Conservation (phyloP, 768 basidiomycete genomes). For the Mycena metata region DNA sequence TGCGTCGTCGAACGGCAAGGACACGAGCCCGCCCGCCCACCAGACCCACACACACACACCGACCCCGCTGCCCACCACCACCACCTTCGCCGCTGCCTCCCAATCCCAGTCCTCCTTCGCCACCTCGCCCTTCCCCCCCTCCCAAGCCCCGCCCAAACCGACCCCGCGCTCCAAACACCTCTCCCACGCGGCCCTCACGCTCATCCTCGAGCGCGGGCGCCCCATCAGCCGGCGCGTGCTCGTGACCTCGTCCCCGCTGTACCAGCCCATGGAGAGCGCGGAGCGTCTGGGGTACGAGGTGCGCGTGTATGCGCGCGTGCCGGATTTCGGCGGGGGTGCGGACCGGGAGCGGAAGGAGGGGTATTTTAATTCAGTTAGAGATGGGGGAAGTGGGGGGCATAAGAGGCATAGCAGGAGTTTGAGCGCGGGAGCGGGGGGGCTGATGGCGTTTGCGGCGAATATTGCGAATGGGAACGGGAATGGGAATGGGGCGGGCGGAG, state of each 20-base stretch:
- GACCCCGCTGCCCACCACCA: constrained; percentile 29
- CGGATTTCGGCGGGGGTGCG: constrained; percentile 73
- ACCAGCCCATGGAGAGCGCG: constrained; percentile 84
- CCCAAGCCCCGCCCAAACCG: constrained; percentile 45
- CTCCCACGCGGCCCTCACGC: constrained; percentile 81
- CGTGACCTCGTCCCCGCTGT: constrained; percentile 86
- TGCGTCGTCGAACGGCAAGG: not conserved
- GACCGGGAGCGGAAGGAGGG: constrained; percentile 59
- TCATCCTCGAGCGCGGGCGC: constrained; percentile 87
- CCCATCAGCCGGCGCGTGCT: constrained; percentile 80
- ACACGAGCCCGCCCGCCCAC: constrained; percentile 10
- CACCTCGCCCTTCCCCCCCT: no score
- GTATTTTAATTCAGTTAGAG: no score
- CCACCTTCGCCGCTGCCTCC: constrained; percentile 29
- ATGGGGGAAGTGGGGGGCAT: not conserved
- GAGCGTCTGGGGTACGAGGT: constrained; percentile 83
- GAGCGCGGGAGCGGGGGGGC: constrained; percentile 40
- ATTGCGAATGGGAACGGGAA: not conserved
- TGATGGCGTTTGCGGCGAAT: constrained; percentile 23
- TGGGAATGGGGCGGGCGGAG: not conserved
- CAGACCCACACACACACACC: constrained; percentile 5
- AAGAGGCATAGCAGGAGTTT: constrained; percentile 41
- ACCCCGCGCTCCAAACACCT: constrained; percentile 62
- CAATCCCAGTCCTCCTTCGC: no score
- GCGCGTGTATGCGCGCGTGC: constrained; percentile 77